These are phyloP conservation scores for Blastosporella zonata DNA, from an alignment of 1,284 basidiomycete genomes.

Conservation along the genomic window DNA sequence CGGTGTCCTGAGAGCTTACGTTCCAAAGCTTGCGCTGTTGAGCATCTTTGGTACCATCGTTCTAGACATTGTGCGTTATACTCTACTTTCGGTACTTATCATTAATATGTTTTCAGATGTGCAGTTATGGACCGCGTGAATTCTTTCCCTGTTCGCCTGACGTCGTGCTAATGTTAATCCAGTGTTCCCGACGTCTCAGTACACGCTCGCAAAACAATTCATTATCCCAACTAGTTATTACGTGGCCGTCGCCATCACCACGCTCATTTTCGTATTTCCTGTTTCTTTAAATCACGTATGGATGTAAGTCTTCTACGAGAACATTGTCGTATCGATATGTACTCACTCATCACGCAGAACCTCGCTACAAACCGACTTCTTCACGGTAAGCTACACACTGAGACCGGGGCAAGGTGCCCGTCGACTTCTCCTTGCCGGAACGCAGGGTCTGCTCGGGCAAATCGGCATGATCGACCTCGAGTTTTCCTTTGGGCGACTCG, in stretches of 20 bases:
- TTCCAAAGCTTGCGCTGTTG: constrained; percentile 58
- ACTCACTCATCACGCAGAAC: constrained; percentile 26
- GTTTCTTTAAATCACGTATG: constrained; percentile 63
- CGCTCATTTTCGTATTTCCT: constrained; percentile 68
- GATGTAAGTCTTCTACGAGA: constrained; percentile 28
- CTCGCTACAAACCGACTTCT: constrained; percentile 39
- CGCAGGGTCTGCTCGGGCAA: constrained; percentile 35
- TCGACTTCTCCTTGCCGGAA: constrained; percentile 26
- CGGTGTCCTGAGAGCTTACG: constrained; percentile 57
- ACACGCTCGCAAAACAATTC: constrained; percentile 58
- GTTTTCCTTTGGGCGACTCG: constrained; percentile 52
- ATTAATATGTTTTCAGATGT: constrained; percentile 37
- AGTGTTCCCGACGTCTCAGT: constrained; percentile 65
- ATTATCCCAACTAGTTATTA: constrained; percentile 60
- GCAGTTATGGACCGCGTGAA: constrained; percentile 42
- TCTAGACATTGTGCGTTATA: constrained; percentile 47
- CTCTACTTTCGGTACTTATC: background rate
- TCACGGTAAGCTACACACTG: constrained; percentile 31
- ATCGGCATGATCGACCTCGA: constrained; percentile 50
- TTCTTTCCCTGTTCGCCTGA: background rate
- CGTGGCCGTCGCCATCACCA: constrained; percentile 55
- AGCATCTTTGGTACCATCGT: constrained; percentile 60
- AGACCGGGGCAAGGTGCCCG: constrained; percentile 27
- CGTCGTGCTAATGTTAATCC: background rate
- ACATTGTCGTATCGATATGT: background rate